phyloP scores from a whole-genome alignment of 306 rosid species.

The Erythrophleum fordii region DNA sequence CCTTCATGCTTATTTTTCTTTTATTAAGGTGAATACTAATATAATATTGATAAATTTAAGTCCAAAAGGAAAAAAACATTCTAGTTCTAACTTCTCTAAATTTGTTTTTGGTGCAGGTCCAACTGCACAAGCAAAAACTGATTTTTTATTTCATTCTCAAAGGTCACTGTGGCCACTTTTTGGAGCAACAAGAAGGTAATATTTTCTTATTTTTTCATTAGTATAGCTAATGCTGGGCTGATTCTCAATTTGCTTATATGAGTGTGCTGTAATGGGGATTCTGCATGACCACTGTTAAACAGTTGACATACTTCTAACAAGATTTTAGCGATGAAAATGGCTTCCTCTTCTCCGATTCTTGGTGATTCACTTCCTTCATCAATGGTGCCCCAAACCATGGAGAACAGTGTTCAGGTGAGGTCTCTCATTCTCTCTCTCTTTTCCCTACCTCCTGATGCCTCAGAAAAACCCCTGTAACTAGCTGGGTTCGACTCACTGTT shows the following conservation, averaged over 20 bases:
- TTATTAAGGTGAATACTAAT: no score
- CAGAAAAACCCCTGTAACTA: neutral
- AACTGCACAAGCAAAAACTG: no score
- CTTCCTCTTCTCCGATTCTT: slow-evolving; percentile 34
- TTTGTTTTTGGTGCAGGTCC: no score
- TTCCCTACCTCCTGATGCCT: neutral
- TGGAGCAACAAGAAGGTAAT: no score
- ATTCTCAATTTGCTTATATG: neutral
- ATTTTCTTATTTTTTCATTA: neutral
- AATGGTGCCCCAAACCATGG: slow-evolving; percentile 16
- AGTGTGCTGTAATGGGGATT: neutral
- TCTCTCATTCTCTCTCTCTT: neutral
- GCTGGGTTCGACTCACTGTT: neutral
- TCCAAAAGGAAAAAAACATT: no score
- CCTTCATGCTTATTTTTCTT: no score
- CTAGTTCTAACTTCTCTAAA: no score
- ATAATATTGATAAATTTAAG: no score
- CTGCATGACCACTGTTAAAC: neutral
- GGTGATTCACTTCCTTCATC: slow-evolving; percentile 24
- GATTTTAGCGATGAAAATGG: slow-evolving; percentile 29
- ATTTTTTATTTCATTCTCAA: no score
- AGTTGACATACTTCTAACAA: neutral
- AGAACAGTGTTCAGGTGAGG: slow-evolving; percentile 45
- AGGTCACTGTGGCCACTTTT: no score
- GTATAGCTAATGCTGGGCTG: neutral